Evolutionary conservation across 306 rosid genomes (phyloP).

Genomic region (Begonia fuchsioides): DNA sequence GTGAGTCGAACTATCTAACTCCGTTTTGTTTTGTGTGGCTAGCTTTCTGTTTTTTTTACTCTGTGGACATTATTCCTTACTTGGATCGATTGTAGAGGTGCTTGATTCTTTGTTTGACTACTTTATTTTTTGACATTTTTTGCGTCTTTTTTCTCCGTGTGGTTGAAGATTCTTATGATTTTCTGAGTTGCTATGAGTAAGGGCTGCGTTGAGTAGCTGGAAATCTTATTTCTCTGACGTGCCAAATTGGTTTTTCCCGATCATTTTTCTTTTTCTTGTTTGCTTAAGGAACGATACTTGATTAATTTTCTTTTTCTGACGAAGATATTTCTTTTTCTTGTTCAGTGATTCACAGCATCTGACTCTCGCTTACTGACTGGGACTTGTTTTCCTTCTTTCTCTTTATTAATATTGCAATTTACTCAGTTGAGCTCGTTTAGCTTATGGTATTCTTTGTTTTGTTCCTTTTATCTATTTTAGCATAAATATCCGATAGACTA

Average conservation of each 20-base stretch:
- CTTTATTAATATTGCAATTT: neutral
- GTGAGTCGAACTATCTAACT: constrained; percentile 8
- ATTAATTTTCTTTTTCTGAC: neutral
- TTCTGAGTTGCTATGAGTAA: neutral
- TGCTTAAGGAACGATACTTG: neutral
- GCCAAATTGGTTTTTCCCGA: neutral
- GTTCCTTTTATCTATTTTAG: neutral
- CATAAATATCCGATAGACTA: constrained; percentile 8
- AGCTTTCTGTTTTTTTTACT: constrained; percentile 10
- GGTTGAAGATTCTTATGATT: constrained; percentile 9
- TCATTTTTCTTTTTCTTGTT: neutral
- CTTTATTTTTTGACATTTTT: neutral
- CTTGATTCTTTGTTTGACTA: constrained; percentile 12
- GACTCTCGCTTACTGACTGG: neutral
- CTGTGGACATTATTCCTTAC: constrained; percentile 32
- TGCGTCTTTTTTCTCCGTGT: constrained; percentile 3
- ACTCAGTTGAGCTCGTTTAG: neutral
- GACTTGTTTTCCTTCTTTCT: neutral
- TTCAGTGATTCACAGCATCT: neutral
- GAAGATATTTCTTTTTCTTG: neutral
- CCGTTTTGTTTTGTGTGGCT: neutral
- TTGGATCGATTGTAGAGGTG: constrained; percentile 25
- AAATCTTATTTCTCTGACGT: neutral
- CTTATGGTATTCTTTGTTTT: neutral
- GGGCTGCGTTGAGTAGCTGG: neutral